Conservation (phyloP, 495 filamentous ascomycete genomes). For the Glonium stellatum region DNA sequence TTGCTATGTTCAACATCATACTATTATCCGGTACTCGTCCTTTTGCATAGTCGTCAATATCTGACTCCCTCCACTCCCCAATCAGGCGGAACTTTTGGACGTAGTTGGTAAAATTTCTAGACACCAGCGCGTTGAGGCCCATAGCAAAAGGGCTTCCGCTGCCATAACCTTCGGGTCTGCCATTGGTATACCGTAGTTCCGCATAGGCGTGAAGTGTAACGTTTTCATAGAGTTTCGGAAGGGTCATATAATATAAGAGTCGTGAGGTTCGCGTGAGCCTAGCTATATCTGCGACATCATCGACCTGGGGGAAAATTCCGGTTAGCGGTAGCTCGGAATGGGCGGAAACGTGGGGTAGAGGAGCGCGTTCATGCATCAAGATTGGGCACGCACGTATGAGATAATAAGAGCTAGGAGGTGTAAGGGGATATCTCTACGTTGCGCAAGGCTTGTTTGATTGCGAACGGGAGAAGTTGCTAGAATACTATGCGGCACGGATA, state of each 20-base stretch:
- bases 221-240: slow-evolving; percentile 53
- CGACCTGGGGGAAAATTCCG: slow-evolving; percentile 36
- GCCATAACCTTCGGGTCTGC: slow-evolving; percentile 54
- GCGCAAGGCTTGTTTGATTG: slow-evolving; percentile 9
- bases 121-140: slow-evolving; percentile 56
- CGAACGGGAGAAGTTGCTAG: slow-evolving; percentile 22
- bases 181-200: slow-evolving; percentile 53
- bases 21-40: slow-evolving; percentile 55
- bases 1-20: slow-evolving; percentile 57
- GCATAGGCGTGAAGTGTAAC: slow-evolving; percentile 54
- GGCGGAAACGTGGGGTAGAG: slow-evolving; percentile 1
- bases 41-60: slow-evolving; percentile 50
- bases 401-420: slow-evolving; percentile 54
- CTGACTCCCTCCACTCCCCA: slow-evolving; percentile 54
- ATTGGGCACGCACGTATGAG: slow-evolving; percentile 39
- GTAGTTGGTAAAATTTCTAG: slow-evolving; percentile 45
- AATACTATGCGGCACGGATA: slow-evolving; percentile 15
- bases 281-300: slow-evolving; percentile 51
- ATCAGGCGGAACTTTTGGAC: slow-evolving; percentile 48
- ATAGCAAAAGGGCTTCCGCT: slow-evolving; percentile 56
- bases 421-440: slow-evolving; percentile 42
- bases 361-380: neutral
- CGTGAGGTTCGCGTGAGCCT: slow-evolving; percentile 54
- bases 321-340: neutral
- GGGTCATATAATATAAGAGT: slow-evolving; percentile 58